Percentiles rank a stretch among this genome's conserved stretches.
phyloP scores from a whole-genome alignment of 2,329 filamentous ascomycete species.

The Scortechinia acanthostroma region DNA sequence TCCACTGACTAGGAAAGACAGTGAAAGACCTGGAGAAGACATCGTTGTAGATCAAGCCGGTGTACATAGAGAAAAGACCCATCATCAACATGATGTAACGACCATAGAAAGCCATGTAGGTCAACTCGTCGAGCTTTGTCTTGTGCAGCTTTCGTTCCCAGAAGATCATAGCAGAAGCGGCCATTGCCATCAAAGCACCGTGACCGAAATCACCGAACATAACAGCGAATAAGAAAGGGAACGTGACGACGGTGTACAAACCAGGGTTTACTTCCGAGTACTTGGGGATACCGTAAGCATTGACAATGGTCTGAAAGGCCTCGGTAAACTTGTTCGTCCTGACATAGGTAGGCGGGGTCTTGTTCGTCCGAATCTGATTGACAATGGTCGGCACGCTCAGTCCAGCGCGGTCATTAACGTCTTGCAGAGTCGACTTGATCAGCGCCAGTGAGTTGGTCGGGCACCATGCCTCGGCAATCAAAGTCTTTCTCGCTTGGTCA shows the following conservation, averaged over 20 bases:
- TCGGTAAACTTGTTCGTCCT: constrained; percentile 98
- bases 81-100: constrained; percentile 98
- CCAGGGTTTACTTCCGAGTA: constrained; percentile 97
- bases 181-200: constrained; percentile 78
- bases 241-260: constrained; percentile 89
- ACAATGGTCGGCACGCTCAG: constrained; percentile 97
- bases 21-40: constrained; percentile 90
- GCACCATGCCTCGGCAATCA: constrained; percentile 96
- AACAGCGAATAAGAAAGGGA: constrained; percentile 98
- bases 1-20: constrained; percentile 75
- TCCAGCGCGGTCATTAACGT: constrained; percentile 92
- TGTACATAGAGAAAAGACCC: constrained; percentile 94
- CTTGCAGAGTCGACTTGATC: constrained; percentile 88
- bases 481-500: constrained; percentile 85
- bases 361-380: constrained; percentile 94
- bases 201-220: constrained; percentile 99
- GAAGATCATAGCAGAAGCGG: constrained; percentile 87
- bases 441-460: constrained; percentile 82
- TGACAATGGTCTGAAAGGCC: constrained; percentile 97
- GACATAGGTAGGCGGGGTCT: constrained; percentile 92
- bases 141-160: constrained; percentile 92
- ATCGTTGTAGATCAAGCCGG: constrained; percentile 95
- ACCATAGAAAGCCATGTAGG: constrained; percentile 97
- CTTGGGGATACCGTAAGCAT: constrained; percentile 94
- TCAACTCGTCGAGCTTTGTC: constrained; percentile 76